Evolutionary conservation across 768 basidiomycete species (phyloP), one percentile per base, ranked within the genome.

Genomic region (Pleurotus sapidus): DNA sequence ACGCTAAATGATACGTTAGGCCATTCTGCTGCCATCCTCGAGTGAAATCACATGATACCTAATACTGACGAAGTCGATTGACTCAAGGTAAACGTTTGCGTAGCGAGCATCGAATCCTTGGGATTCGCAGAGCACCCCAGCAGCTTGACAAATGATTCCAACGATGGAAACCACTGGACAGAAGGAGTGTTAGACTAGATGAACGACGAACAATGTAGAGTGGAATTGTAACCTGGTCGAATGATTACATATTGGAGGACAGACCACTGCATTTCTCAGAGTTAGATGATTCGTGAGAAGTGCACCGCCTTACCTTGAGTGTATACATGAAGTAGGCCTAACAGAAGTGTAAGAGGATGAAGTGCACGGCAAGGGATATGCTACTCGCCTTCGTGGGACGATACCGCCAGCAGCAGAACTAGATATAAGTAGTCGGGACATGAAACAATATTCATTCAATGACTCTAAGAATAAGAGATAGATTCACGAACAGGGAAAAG

Each of bases 241-340:
- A 94, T 73, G 57, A 93, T 82, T 20, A 91, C 85, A 67, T 94
- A 96, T 81, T 97, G 95, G 58, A 97, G 72, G 5, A 96, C 93
- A 40, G 82, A 77, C 91, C 93, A 95, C 84, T 93, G 65, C 38
- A 11, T 34, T 34, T 34, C 30, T 34, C 30, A 34, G 8, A 34
- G 11, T 34, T 4, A 34, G 30, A 34, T 4, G 30, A 11, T 8
- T 34, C 30, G 11, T 3, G 8, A 11, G 8, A 34, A 11, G 8
- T 8, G 30, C 11, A 11, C 9, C 11, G 30, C 30, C 71, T 5
- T 62, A 88, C 92, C 77, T 92, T 93, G 67, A 93, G 71, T 8
- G 91, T 87, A 65, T 93, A 88, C 85, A 95, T 91, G 68, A 96
- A 96, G 72, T 95, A 93, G 2, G 88, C 77, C 84, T 90, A 63